Base-by-base conservation (phyloP, 139 green algal species). In the Diplosphaera chodatii region DNA sequence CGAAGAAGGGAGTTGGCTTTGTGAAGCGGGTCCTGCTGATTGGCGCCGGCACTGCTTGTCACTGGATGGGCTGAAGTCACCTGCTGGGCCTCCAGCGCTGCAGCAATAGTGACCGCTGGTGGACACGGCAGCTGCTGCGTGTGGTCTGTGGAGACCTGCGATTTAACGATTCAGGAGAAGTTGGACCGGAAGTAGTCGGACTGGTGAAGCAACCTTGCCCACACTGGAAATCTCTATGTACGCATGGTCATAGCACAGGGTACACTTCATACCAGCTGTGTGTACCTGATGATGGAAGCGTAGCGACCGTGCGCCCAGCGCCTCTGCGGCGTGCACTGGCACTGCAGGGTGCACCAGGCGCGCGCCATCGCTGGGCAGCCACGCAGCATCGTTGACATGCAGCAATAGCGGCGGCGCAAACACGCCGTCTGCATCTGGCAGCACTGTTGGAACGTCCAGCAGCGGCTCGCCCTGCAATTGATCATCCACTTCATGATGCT, bases 361-460 rank as follows among this genome's bases (percentile, higher is more conserved):
- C 67, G 79, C 34, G n/a, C 67, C 74, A 5, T 55, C 48, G 5
- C 66, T 40, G 20, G 70, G 75, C 30, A 92, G 71, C 88, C 84
- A 90, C 0, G 66, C 40, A 16, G 89, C 89, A 66, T 94, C 89
- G 64, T 94, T 90, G 69, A 88, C 88, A 55, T 74, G 77, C 67
- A 89, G 66, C 72, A 80, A 55, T 1, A 48, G 1, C 6, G 83
- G 66, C 1, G 80, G 71, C 1, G 69, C 73, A 75, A 93, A 79
- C 10, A 83, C 63, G 21, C 79, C 67, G 1, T 59, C 40, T 8
- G 40, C 67, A 65, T 89, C 83, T n/a, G 85, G 83, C 64, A 89
- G 48, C 21, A 21, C 75, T 32, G 78, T n/a, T 15, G 25, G 59
- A 25, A 32, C 59, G 25, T 59, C 16, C 16, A 18, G 48, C 48